Conservation (phyloP, 148 eudicot species). For the Talinum fruticosum region DNA sequence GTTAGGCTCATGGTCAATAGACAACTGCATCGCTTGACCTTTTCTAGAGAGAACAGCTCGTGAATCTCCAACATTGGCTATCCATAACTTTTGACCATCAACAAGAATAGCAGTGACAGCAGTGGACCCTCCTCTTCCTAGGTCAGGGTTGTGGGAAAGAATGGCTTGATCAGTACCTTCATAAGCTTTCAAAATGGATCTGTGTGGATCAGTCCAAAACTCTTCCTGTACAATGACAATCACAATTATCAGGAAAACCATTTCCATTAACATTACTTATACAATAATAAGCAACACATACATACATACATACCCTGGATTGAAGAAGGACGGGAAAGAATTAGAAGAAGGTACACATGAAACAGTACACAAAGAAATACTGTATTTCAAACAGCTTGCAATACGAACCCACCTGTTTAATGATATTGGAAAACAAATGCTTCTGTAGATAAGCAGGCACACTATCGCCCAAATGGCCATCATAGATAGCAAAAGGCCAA, state of each 20-base stretch:
- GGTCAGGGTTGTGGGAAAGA: constrained; percentile 61
- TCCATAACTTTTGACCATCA: constrained; percentile 54
- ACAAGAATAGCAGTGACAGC: constrained; percentile 82
- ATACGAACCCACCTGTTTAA: constrained; percentile 49
- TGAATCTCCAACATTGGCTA: constrained; percentile 86
- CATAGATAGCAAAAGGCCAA: constrained; percentile 85
- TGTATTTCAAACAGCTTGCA: no score
- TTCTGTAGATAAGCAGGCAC: constrained; percentile 79
- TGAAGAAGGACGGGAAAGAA: no score
- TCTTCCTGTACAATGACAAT: constrained; percentile 44
- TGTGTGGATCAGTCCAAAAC: constrained; percentile 60
- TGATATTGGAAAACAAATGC: constrained; percentile 65
- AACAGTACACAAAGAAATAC: no score
- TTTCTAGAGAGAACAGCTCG: constrained; percentile 69
- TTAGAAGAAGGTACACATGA: no score
- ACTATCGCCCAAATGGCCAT: constrained; percentile 73
- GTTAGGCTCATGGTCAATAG: constrained; percentile 74
- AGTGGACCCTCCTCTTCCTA: constrained; percentile 87
- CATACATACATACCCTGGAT: neutral
- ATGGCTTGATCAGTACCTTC: constrained; percentile 71
- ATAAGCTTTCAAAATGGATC: constrained; percentile 67
- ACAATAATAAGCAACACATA: neutral
- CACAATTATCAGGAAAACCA: neutral
- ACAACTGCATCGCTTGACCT: constrained; percentile 62
- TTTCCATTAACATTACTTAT: neutral